These are phyloP conservation scores for Cutaneotrichosporon sp. DNA, from an alignment of 1,284 basidiomycete species.

Conservation along the genomic window DNA sequence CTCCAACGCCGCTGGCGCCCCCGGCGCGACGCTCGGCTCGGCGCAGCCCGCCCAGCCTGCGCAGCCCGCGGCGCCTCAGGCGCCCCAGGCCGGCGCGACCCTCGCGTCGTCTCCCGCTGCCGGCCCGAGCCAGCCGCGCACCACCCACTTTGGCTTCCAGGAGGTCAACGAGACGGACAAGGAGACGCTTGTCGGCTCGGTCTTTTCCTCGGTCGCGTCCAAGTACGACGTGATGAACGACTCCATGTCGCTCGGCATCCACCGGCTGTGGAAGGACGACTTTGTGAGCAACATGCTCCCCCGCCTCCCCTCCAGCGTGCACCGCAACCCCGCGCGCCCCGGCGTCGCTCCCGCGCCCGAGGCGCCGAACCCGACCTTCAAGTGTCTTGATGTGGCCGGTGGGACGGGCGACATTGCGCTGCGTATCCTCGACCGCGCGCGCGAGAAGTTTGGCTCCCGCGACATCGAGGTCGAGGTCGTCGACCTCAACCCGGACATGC, in stretches of 20 bases:
- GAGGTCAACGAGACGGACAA: constrained; percentile 76
- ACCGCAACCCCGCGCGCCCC: constrained; percentile 47
- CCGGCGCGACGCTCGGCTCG: not conserved
- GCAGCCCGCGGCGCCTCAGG: not conserved
- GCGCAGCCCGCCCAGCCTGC: not conserved
- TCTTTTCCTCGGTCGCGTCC: constrained; percentile 95
- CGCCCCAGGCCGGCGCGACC: not conserved
- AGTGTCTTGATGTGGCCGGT: constrained; percentile 93
- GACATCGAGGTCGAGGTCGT: constrained; percentile 88
- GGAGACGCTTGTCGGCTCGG: constrained; percentile 72
- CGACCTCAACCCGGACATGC: constrained; percentile 95
- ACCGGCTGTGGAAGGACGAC: constrained; percentile 95
- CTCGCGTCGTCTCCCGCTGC: constrained; percentile 9
- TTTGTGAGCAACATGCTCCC: constrained; percentile 82
- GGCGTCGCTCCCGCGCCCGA: constrained; percentile 24
- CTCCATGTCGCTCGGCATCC: constrained; percentile 93
- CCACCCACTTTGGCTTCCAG: constrained; percentile 90
- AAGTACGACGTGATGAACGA: constrained; percentile 99
- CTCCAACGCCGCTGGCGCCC: constrained; percentile 11
- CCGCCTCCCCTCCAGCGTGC: constrained; percentile 49
- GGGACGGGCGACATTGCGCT: constrained; percentile 98
- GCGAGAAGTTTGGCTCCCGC: constrained; percentile 82
- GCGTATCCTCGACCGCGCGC: constrained; percentile 86
- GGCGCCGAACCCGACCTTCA: constrained; percentile 54
- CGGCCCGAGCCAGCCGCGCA: constrained; percentile 43